phyloP scores from a whole-genome alignment of 768 basidiomycete genomes.

The Suillus ampliporus region DNA sequence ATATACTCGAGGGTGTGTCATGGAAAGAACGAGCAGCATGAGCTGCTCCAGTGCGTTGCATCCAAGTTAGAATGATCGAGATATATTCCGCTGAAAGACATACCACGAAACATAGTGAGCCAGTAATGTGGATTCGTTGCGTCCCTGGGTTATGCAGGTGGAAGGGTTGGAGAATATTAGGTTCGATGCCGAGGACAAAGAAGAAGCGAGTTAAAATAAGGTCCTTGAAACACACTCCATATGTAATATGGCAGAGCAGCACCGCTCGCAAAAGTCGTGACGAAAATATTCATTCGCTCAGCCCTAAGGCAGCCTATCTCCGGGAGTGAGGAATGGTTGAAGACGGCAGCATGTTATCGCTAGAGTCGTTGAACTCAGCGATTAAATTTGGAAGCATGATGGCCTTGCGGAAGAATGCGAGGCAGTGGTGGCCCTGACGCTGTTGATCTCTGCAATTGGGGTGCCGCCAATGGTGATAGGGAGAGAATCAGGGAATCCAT shows the following conservation, averaged over 20 bases:
- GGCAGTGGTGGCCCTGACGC: constrained; percentile 34
- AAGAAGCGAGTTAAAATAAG: constrained; percentile 14
- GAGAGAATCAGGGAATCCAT: constrained; percentile 18
- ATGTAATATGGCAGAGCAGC: constrained; percentile 39
- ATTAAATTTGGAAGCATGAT: constrained; percentile 43
- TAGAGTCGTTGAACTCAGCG: constrained; percentile 32
- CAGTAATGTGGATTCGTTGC: background rate
- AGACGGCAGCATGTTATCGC: constrained; percentile 39
- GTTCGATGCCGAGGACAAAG: background rate
- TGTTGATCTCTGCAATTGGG: background rate
- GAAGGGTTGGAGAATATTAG: constrained; percentile 1
- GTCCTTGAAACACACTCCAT: constrained; percentile 38
- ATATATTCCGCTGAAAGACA: constrained; percentile 26
- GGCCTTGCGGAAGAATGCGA: constrained; percentile 39
- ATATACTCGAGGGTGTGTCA: constrained; percentile 31
- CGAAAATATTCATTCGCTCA: constrained; percentile 39
- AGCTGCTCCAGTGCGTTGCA: constrained; percentile 1
- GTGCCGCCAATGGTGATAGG: background rate
- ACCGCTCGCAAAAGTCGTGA: constrained; percentile 32
- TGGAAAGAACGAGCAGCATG: constrained; percentile 32
- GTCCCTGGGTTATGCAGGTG: background rate
- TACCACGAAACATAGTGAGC: constrained; percentile 37
- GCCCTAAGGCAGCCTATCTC: no score
- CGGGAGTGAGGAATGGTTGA: constrained; percentile 26
- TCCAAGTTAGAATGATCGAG: constrained; percentile 14